Evolutionary conservation across 306 rosid species (phyloP).

Genomic region (Spatholobus suberectus): DNA sequence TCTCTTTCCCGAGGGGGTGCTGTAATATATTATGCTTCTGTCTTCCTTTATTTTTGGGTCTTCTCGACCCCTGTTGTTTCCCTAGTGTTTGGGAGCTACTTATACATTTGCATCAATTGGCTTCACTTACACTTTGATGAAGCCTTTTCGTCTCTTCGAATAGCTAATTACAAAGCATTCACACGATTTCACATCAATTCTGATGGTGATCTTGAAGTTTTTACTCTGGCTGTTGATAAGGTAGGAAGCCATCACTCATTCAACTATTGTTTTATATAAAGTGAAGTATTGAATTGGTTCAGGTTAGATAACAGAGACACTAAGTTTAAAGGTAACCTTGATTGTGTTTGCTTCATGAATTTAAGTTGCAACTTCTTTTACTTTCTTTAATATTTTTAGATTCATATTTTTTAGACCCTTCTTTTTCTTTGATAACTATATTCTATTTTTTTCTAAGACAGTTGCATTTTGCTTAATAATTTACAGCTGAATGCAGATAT

Average conservation of each 20-base stretch:
- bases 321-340: neutral
- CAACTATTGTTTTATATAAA: neutral
- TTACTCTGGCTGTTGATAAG: conserved; percentile 93
- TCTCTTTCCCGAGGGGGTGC: conserved; percentile 85
- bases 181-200: conserved; percentile 80
- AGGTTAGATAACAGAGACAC: conserved; percentile 8
- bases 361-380: neutral
- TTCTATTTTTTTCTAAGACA: neutral
- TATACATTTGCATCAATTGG: conserved; percentile 95
- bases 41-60: conserved; percentile 95
- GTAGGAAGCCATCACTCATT: conserved; percentile 44
- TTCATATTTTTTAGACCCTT: neutral
- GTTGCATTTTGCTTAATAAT: neutral
- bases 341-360: neutral
- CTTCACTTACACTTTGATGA: conserved; percentile 95
- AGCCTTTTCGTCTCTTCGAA: conserved; percentile 95
- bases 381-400: neutral
- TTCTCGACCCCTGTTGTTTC: conserved; percentile 98
- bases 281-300: neutral
- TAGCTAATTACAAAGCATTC: conserved; percentile 93
- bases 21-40: conserved; percentile 78
- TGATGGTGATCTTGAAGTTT: conserved; percentile 93
- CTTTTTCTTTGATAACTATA: neutral
- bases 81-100: conserved; percentile 88
- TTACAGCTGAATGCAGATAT: neutral